A percentile compares a stretch with the other conserved stretches of the same genome.
phyloP scores from a whole-genome alignment of 352 stramenopile species.

The Phytopythium vexans region DNA sequence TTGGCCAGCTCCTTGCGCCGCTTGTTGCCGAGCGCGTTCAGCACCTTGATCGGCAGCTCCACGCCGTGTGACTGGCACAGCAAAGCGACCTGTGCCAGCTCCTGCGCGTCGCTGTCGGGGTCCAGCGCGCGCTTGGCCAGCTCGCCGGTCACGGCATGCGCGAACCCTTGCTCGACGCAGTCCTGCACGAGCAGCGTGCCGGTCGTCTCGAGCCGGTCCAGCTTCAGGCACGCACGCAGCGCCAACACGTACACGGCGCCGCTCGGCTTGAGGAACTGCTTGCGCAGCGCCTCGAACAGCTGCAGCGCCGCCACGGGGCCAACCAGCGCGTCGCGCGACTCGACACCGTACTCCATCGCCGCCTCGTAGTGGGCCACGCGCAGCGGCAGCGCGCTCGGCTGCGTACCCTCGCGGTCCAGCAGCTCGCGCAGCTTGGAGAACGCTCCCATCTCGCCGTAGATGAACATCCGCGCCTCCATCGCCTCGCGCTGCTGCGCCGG shows the following conservation, averaged over 20 bases:
- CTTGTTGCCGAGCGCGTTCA: conserved; percentile 20
- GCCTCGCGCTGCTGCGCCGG: conserved; percentile 57
- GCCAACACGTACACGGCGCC: conserved; percentile 71
- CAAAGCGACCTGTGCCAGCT: conserved; percentile 28
- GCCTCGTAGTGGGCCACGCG: conserved; percentile 57
- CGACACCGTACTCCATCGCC: conserved; percentile 63
- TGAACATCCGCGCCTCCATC: conserved; percentile 68
- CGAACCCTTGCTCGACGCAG: conserved; percentile 49
- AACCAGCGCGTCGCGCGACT: conserved; percentile 13
- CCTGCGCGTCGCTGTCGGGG: conserved; percentile 20
- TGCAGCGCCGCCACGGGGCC: conserved; percentile 51
- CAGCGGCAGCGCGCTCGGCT: conserved; percentile 47
- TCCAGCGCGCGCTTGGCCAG: conserved; percentile 18
- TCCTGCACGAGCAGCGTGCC: conserved; percentile 53
- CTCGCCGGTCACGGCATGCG: conserved; percentile 15
- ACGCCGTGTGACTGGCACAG: conserved; percentile 33
- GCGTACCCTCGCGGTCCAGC: conserved; percentile 37
- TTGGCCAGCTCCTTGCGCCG: conserved; percentile 12
- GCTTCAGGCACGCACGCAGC: conserved; percentile 52
- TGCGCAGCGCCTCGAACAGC: conserved; percentile 72
- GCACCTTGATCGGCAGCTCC: conserved; percentile 26
- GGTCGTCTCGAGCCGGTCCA: conserved; percentile 47
- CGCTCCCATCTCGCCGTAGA: conserved; percentile 51
- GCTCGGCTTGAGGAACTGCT: conserved; percentile 74
- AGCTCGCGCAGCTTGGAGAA: conserved; percentile 42